Evolutionary conservation across 805 yeast genomes (phyloP).

Genomic region (Helenozyma rhizophorensis): DNA sequence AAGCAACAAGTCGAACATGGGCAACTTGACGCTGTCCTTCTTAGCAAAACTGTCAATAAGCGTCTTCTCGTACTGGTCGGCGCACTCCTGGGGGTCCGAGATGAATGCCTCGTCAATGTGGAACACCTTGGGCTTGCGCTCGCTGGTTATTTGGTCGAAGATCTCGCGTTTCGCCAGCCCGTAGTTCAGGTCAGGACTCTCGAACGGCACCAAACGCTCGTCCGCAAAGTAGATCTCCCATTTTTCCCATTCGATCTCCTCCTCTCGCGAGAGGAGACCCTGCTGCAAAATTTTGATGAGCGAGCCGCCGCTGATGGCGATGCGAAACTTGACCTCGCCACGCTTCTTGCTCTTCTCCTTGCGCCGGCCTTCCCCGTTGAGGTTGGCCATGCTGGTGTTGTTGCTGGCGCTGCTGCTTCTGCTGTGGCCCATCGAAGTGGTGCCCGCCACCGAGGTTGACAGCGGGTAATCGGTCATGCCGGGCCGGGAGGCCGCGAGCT

Average conservation of each 20-base stretch:
- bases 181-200: conserved; percentile 76
- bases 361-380: conserved; percentile 13
- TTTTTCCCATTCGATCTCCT: conserved; percentile 80
- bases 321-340: conserved; percentile 71
- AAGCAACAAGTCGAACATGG: conserved; percentile 86
- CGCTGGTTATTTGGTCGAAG: conserved; percentile 61
- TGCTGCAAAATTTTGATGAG: conserved; percentile 80
- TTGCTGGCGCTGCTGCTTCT: conserved; percentile 13
- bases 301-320: conserved; percentile 93
- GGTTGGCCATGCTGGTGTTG: conserved; percentile 9
- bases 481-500: conserved; percentile 22
- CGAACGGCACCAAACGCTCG: conserved; percentile 89
- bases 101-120: conserved; percentile 78
- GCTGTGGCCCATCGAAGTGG: conserved; percentile 8
- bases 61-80: conserved; percentile 85
- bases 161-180: conserved; percentile 84
- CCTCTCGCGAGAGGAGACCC: conserved; percentile 68
- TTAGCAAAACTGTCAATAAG: conserved; percentile 89
- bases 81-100: conserved; percentile 84
- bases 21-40: conserved; percentile 92
- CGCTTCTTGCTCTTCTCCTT: conserved; percentile 44
- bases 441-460: neutral
- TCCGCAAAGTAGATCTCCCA: conserved; percentile 98
- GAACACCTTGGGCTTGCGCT: conserved; percentile 62
- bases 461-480: conserved; percentile 10